Evolutionary conservation across 2,329 filamentous ascomycete species (phyloP), one percentile per base, ranked within the genome.

Genomic region (Mariannaea elegans): DNA sequence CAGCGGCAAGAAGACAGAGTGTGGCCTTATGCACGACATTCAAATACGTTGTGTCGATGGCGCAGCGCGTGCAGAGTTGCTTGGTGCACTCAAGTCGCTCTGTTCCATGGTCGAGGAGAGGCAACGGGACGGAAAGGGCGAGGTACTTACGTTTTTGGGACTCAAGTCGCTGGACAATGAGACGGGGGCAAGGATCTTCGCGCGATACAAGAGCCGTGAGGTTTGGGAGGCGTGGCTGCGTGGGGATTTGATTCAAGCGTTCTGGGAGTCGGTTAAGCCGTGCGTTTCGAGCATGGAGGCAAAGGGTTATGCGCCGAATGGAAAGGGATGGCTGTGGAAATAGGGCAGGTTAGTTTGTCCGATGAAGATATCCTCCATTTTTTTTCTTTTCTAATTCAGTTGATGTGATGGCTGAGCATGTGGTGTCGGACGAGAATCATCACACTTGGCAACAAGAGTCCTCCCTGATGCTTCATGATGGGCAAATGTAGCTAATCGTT

Each of bases 251-350:
- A 32, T 70, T 6, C 57, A 55, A 42, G 50, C 38, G 6, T 69
- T 71, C 42, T 70, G 66, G 66, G 55, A 62, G 21, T 39, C 54
- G 18, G 63, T 66, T 1, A 71, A 71, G 56, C 49, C 57, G 10
- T 42, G 42, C 8, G 52, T 69, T 1, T 39, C 54, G 12, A 64
- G 60, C 42, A 68, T 70, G 66, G 52, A 59, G 10, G 61, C 59
- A 0, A 65, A 60, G 23, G 49, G 59, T 3, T 70, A 67, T 34
- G 60, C 52, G 4, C 65, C 69, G 0, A 70, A 69, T 32, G 62
- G 67, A 2, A 71, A 68, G 47, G 65, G 66, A 5, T 69, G 68
- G 68, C 56, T 69, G 32, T 70, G 66, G 66, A 70, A 70, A 48
- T 71, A 45, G 27, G 63, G 18, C 31, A 8, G 12, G 4, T 32